Percentiles rank a stretch among this genome's conserved stretches.
phyloP scores from a whole-genome alignment of 495 filamentous ascomycete genomes.

The Penicillium verhagenii region DNA sequence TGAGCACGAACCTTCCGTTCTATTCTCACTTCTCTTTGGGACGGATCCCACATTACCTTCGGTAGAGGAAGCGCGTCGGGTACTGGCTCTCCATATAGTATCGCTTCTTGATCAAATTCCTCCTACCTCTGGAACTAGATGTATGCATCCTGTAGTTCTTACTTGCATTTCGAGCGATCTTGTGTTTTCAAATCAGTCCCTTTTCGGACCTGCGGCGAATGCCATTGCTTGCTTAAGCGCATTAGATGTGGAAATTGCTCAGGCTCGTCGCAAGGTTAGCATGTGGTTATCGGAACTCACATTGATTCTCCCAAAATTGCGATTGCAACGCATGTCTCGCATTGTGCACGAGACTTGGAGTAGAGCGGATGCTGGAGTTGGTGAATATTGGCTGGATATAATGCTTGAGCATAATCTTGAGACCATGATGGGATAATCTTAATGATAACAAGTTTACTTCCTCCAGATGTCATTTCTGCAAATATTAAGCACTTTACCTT shows the following conservation, averaged over 20 bases:
- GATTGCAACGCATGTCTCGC: constrained; percentile 21
- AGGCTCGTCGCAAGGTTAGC: constrained; percentile 25
- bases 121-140: constrained; percentile 23
- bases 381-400: constrained; percentile 24
- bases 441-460: constrained; percentile 3
- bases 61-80: constrained; percentile 15
- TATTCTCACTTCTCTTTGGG: constrained; percentile 20
- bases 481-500: no score
- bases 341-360: constrained; percentile 26
- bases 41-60: constrained; percentile 5
- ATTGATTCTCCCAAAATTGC: constrained; percentile 26
- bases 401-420: constrained; percentile 27
- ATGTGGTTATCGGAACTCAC: constrained; percentile 23
- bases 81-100: constrained; percentile 23
- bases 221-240: constrained; percentile 21
- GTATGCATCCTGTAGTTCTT: constrained; percentile 24
- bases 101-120: constrained; percentile 26
- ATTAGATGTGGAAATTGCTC: constrained; percentile 28
- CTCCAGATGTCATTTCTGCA: no score
- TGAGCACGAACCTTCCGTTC: constrained; percentile 11
- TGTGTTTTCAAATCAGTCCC: constrained; percentile 21
- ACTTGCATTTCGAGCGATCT: constrained; percentile 28
- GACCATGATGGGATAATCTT: constrained; percentile 28
- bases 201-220: constrained; percentile 18
- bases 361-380: constrained; percentile 19